phyloP scores from a whole-genome alignment of 306 rosid genomes.

The Gastrolobium villosum region DNA sequence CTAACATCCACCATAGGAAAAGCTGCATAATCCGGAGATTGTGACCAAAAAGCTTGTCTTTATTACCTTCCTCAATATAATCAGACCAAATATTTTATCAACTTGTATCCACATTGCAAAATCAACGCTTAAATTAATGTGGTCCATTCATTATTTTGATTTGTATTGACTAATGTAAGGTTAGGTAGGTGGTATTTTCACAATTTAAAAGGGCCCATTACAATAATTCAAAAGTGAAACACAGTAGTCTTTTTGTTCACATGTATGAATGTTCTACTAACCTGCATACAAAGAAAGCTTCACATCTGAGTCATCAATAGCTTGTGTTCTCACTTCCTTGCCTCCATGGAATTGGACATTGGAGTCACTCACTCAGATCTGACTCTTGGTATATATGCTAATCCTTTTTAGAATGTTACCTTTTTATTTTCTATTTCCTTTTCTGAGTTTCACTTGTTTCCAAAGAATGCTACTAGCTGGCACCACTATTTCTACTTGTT shows the following conservation, averaged over 20 bases:
- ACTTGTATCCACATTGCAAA: constrained; percentile 37
- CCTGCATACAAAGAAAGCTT: constrained; percentile 26
- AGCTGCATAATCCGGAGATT: constrained; percentile 28
- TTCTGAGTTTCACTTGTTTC: constrained; percentile 7
- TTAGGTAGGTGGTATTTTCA: constrained; percentile 65
- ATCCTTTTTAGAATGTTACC: background rate
- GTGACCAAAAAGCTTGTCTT: constrained; percentile 21
- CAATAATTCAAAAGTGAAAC: constrained; percentile 56
- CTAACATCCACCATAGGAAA: constrained; percentile 39
- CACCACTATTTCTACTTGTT: constrained; percentile 28
- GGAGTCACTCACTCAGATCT: constrained; percentile 53
- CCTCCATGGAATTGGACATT: constrained; percentile 61
- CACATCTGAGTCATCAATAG: constrained; percentile 19
- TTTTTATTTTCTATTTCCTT: background rate
- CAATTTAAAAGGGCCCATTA: constrained; percentile 48
- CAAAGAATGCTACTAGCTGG: background rate
- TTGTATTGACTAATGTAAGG: constrained; percentile 56
- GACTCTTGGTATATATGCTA: constrained; percentile 47
- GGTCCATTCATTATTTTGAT: constrained; percentile 51
- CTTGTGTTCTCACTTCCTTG: constrained; percentile 46
- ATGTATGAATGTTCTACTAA: constrained; percentile 45
- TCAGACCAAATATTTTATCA: constrained; percentile 37
- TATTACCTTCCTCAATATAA: constrained; percentile 27
- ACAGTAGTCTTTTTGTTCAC: constrained; percentile 55
- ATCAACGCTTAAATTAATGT: constrained; percentile 51